Evolutionary conservation across 345 rosid species (phyloP), one percentile per base, ranked within the genome.

Genomic region (Aquilaria sinensis): DNA sequence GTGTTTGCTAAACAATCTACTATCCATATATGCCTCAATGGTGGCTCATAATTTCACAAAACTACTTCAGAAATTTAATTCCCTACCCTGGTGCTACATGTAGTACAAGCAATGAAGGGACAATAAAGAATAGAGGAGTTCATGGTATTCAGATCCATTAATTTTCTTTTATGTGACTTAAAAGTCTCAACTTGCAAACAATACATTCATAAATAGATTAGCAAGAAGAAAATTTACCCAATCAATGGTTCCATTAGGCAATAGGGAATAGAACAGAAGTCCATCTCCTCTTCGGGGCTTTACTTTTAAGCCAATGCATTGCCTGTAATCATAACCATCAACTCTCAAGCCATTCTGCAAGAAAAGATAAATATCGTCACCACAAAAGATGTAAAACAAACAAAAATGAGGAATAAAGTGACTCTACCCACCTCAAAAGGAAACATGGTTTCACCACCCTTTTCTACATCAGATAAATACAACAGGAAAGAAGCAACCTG

Each of bases 381-480:
- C 60, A 32, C 43, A 5, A 13, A 52, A 10, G 49, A 11, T 45
- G 31, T 11, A 37, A 54, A 67, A 9, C 7, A 51, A 30, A 15
- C 49, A 47, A 4, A 64, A 23, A 67, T 53, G 60, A 73, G 10
- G 15, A 23, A 47, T 2, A n/a, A 34, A 56, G 51, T 62, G 66
- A 32, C 41, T 47, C 23, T 56, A 56, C 63, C 65, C 76, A 85
- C 91, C 89, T 85, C 91, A 41, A 76, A 85, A 48, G 96, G 95
- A 66, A 85, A 88, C 96, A 85, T 81, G 33, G 96, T 88, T 81
- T 88, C 96, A 52, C 91, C 91, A 4, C 91, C 96, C 72, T 84
- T 84, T 78, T 86, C 88, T 53, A 86, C 88, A 57, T 75, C 84
- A 52, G 92, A 79, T 62, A 86, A 77, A 70, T 86, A 86, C 68